These are phyloP conservation scores for Erucastrum elatum DNA, from an alignment of 345 rosid species.

Conservation along the genomic window DNA sequence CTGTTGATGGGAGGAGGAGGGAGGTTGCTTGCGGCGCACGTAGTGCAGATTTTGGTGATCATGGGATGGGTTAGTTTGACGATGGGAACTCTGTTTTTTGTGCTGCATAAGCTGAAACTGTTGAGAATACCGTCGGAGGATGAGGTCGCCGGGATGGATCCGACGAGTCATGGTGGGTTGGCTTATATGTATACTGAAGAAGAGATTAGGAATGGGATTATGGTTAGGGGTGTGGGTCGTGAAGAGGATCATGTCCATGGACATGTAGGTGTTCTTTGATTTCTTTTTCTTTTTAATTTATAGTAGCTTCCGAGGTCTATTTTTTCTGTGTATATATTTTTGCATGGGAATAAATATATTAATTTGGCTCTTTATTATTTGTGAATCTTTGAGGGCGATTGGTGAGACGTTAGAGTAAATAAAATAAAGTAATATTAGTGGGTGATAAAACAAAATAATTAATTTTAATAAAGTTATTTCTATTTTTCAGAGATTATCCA, in stretches of 20 bases:
- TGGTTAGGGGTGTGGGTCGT: slow-evolving; percentile 21
- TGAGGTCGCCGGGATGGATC: slow-evolving; percentile 46
- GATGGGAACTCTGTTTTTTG: slow-evolving; percentile 44
- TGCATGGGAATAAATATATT: slow-evolving; percentile 11
- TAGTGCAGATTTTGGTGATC: slow-evolving; percentile 43
- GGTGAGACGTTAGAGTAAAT: too few relatives aligned
- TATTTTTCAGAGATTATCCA: too few relatives aligned
- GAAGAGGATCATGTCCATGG: neutral
- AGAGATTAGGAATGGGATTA: slow-evolving; percentile 27
- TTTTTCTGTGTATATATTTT: neutral
- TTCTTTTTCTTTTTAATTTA: neutral
- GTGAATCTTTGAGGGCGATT: too few relatives aligned
- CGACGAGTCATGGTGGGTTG: slow-evolving; percentile 48
- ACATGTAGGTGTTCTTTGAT: neutral
- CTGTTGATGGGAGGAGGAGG: slow-evolving; percentile 49
- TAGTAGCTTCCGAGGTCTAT: neutral
- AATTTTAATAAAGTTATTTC: too few relatives aligned
- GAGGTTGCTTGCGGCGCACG: slow-evolving; percentile 43
- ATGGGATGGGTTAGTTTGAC: slow-evolving; percentile 44
- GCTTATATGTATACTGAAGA: slow-evolving; percentile 40
- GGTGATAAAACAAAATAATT: too few relatives aligned
- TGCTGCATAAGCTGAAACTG: slow-evolving; percentile 35
- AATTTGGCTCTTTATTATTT: neutral
- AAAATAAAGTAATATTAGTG: too few relatives aligned
- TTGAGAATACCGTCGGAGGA: slow-evolving; percentile 46